Base-by-base conservation (phyloP, 2,329 filamentous ascomycete species). In the Aaosphaeria pasadenensis region DNA sequence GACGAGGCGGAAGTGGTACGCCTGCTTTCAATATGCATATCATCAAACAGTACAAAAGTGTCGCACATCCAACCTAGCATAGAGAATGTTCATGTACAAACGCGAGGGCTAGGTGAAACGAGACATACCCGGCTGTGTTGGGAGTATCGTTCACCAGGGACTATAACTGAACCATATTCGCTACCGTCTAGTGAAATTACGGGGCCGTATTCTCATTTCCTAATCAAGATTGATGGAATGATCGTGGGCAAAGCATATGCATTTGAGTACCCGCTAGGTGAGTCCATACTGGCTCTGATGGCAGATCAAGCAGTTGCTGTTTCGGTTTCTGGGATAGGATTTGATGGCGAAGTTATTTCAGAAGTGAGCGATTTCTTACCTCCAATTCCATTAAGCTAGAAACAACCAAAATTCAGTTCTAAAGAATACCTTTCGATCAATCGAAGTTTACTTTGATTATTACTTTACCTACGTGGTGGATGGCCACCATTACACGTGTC, bases 131-230 rank as follows among this genome's bases (percentile, higher is more conserved):
- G 66, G 11, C 43, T 71, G 9, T 55, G 44, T 33, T 71, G 65
- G 67, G 44, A 39, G 11, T 62, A 46, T 30, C 32, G 30, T 11
- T 42, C 17, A 24, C 39, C 17, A 17, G 39, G 13, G 40, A 29
- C 7, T 17, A 39, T 4, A 13, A 6, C 24, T 28, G 38, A 7
- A 32, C 5, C 2, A 44, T 9, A 7, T 43, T 39, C 4, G 54
- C 49, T 1, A 36, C 67, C 66, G 2, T 62, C 56, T 43, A 72
- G 69, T 33, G n/a, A 48, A 1, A 40, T 63, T 2, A 73, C 68
- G 3, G 70, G 70, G 0, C 55, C 66, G 1, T 69, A 69, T 42
- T 56, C 67, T 1, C 54, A 70, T 39, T 72, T 72, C 38, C 2
- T 32, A 1, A 47, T 73, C 7, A 6, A 42, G 1, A 38, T 67